Conservation (phyloP, 805 yeast species). For the Candida coquimbonensis region DNA sequence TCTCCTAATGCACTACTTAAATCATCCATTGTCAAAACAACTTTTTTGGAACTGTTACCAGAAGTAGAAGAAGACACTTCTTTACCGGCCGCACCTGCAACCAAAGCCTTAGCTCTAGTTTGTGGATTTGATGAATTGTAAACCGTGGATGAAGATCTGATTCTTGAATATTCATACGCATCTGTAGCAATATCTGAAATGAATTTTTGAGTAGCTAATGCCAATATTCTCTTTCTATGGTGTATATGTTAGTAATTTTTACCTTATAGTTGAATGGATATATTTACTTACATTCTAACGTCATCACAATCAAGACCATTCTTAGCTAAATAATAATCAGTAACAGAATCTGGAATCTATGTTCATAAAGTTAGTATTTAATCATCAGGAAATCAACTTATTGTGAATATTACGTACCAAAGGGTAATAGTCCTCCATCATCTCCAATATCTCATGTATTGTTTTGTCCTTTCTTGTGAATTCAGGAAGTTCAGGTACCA, state of each 20-base stretch:
- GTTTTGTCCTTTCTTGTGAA: slow-evolving; percentile 75
- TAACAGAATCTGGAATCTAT: slow-evolving; percentile 86
- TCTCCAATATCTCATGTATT: slow-evolving; percentile 70
- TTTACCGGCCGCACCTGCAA: slow-evolving; percentile 51
- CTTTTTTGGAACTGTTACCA: slow-evolving; percentile 57
- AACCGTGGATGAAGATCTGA: slow-evolving; percentile 84
- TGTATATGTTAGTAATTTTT: slow-evolving; percentile 1
- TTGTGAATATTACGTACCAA: slow-evolving; percentile 28
- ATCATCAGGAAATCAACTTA: background rate
- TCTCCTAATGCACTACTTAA: slow-evolving; percentile 88
- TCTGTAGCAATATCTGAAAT: slow-evolving; percentile 92
- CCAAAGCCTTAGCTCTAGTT: slow-evolving; percentile 70
- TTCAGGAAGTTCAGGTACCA: slow-evolving; percentile 46
- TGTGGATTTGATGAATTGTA: slow-evolving; percentile 81
- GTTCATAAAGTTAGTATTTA: background rate
- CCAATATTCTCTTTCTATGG: slow-evolving; percentile 50
- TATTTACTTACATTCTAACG: slow-evolving; percentile 45
- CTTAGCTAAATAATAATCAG: slow-evolving; percentile 82
- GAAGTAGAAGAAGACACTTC: slow-evolving; percentile 25
- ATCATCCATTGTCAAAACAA: slow-evolving; percentile 89
- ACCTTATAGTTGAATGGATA: no score
- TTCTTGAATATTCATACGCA: slow-evolving; percentile 92
- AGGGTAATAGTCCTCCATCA: slow-evolving; percentile 94
- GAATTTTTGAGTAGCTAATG: slow-evolving; percentile 94
- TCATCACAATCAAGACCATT: slow-evolving; percentile 83